Percentiles rank a stretch among this genome's conserved stretches.
Evolutionary conservation across 495 filamentous ascomycete species (phyloP).

Genomic region (Xylaria cubensis): DNA sequence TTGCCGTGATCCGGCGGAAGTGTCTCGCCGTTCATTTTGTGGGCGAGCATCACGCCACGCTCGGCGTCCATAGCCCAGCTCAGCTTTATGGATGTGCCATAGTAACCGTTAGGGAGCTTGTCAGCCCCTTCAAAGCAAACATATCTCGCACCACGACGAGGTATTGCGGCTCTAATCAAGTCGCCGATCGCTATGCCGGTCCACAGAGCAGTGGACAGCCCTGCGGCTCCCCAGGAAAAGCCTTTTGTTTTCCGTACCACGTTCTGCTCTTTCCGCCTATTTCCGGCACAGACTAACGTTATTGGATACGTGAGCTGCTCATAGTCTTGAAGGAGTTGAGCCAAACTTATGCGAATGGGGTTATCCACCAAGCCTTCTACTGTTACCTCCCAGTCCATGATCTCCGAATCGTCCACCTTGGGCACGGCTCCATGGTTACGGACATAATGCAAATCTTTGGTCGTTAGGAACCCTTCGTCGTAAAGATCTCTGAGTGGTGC

Average conservation of each 20-base stretch:
- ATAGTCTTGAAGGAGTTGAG: constrained; percentile 76
- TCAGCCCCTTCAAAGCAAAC: constrained; percentile 96
- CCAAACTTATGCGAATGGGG: constrained; percentile 74
- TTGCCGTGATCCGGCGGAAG: constrained; percentile 88
- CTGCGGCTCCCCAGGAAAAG: constrained; percentile 94
- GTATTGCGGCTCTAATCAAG: constrained; percentile 71
- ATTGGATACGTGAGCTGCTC: constrained; percentile 87
- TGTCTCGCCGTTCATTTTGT: constrained; percentile 91
- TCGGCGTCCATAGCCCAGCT: constrained; percentile 89
- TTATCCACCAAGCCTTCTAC: constrained; percentile 86
- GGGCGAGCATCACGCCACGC: constrained; percentile 84
- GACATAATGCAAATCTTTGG: constrained; percentile 95
- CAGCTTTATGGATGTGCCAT: constrained; percentile 87
- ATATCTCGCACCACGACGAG: constrained; percentile 75
- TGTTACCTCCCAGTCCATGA: constrained; percentile 82
- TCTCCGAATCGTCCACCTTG: constrained; percentile 71
- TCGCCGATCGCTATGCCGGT: constrained; percentile 83
- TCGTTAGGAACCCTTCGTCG: constrained; percentile 88
- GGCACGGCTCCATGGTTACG: constrained; percentile 93
- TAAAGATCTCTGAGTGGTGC: constrained; percentile 81
- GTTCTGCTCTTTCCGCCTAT: constrained; percentile 94
- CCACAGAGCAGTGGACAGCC: constrained; percentile 87
- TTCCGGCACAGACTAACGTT: constrained; percentile 93
- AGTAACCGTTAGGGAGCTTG: constrained; percentile 86
- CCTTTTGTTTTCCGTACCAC: constrained; percentile 90